Percentiles rank a stretch among this genome's conserved stretches.
Evolutionary conservation across 768 basidiomycete species (phyloP).

Genomic region (Russula sp.): DNA sequence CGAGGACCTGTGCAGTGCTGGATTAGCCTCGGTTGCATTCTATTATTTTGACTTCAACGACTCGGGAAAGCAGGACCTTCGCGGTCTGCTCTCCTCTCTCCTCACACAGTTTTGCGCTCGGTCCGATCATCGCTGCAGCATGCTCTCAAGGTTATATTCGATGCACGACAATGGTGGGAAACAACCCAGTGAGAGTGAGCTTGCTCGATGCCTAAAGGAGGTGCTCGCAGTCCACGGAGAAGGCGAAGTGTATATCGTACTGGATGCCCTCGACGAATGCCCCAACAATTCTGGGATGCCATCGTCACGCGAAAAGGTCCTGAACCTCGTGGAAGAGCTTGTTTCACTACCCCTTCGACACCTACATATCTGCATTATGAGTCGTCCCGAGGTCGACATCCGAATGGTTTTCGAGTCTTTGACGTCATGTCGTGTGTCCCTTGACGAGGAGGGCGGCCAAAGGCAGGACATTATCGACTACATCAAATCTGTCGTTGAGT

Average conservation of each 20-base stretch:
- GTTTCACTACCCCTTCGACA: not conserved
- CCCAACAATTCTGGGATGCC: too few species aligned
- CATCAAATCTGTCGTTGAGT: not conserved
- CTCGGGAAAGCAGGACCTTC: not conserved
- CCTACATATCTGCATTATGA: not conserved
- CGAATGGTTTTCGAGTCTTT: not conserved
- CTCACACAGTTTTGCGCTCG: not conserved
- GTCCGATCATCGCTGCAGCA: not conserved
- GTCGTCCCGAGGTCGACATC: too few species aligned
- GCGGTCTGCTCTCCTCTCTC: not conserved
- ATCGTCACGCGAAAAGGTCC: too few species aligned
- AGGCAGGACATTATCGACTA: not conserved
- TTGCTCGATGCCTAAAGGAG: not conserved
- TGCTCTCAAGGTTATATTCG: not conserved
- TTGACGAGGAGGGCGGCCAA: not conserved
- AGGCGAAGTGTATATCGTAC: not conserved
- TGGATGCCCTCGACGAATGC: too few species aligned
- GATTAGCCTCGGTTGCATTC: not conserved
- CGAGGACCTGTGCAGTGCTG: not conserved
- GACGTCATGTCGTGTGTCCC: not conserved
- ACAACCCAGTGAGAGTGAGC: not conserved
- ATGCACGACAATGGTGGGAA: not conserved
- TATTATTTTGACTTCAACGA: constrained; percentile 7
- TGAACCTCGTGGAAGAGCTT: too few species aligned
- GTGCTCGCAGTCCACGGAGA: not conserved